phyloP scores from a whole-genome alignment of 148 eudicot genomes.

The Chenopodium berlandieri region DNA sequence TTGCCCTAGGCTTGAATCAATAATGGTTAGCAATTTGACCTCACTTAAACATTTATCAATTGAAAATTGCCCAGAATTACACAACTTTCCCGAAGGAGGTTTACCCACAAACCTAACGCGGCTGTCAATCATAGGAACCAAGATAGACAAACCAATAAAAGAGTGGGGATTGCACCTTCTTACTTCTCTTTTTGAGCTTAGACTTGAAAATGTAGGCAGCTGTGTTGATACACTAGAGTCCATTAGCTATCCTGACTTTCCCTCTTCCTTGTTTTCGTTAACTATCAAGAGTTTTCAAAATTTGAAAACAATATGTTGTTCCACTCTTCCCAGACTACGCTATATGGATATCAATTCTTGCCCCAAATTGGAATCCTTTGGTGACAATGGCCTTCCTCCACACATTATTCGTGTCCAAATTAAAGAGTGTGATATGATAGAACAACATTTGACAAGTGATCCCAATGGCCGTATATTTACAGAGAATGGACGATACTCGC shows the following conservation, averaged over 20 bases:
- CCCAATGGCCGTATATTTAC: neutral
- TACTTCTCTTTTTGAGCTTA: neutral
- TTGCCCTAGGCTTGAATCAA: no score
- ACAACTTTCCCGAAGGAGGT: no score
- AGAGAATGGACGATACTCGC: neutral
- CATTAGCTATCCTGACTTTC: neutral
- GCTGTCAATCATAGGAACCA: no score
- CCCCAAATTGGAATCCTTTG: slow-evolving; percentile 4
- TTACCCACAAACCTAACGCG: no score
- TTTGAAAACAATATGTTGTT: neutral
- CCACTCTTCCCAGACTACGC: neutral
- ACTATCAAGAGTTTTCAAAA: neutral
- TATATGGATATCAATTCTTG: neutral
- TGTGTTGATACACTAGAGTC: neutral
- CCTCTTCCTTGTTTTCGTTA: neutral
- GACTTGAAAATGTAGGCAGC: neutral
- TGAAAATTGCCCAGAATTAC: no score
- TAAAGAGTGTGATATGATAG: neutral
- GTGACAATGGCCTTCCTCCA: neutral
- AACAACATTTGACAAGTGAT: neutral
- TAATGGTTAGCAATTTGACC: no score
- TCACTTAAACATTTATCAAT: no score
- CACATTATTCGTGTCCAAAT: neutral
- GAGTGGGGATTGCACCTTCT: no score
- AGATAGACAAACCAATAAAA: no score